Evolutionary conservation across 2,329 filamentous ascomycete genomes (phyloP), one percentile per base, ranked within the genome.

Genomic region (Monosporascus sp.): DNA sequence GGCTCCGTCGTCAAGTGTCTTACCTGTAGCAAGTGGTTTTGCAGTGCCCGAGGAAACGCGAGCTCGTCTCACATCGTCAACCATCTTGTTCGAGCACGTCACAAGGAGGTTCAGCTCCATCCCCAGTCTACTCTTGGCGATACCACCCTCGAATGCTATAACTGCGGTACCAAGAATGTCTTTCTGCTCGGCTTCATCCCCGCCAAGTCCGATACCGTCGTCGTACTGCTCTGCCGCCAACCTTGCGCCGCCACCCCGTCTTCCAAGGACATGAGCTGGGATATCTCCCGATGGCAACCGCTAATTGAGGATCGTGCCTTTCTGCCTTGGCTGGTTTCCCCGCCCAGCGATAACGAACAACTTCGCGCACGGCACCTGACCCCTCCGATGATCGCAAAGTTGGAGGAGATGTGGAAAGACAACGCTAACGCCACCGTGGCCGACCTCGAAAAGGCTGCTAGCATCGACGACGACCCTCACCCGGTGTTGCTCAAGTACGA

Each of bases 261-360:
- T 37, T 93, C 91, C 60, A 99, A 99, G 74, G 94, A 99, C 66
- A 97, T 99, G 92, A 99, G 94, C 70, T 99, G 94, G 94, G 94
- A 99, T 70, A 95, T 92, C 6, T 96, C 93, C 26, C 86, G 92
- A 68, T 99, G 94, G 94, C 92, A 97, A 70, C 94, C 94, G 14
- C 79, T 99, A 54, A 97, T 99, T 60, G 92, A 97, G 71, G 94
- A 99, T 67, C 90, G 94, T 49, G 94, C 91, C 17, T 99, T 99
- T 69, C 74, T 99, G 38, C 82, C 88, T 40, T 99, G 94, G 94
- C 88, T 99, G 24, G 93, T 99, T 7, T 84, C 86, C 46, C 80
- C 88, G 9, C 94, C 94, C 1, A 89, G 89, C 37, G 95, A 99
- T 67, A 89, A 94, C 62, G 94, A 99, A 73, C 94, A 97, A 72